Percentiles rank a stretch among this genome's conserved stretches.
Evolutionary conservation across 2,329 filamentous ascomycete species (phyloP).

Genomic region (Penicillium sp.): DNA sequence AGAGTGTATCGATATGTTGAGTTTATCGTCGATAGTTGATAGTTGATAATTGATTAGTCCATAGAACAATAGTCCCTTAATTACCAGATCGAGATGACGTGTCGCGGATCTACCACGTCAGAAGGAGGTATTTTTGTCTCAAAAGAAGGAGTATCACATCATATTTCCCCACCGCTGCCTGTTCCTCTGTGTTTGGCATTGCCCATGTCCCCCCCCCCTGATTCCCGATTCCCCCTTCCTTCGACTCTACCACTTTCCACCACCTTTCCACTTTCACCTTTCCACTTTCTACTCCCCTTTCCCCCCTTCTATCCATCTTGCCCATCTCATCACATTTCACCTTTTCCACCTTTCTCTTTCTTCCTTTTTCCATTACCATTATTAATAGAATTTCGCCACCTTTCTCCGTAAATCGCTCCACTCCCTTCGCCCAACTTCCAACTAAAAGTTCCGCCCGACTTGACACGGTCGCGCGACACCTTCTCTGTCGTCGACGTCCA

Average conservation of each 20-base stretch:
- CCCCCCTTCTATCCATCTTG: background rate
- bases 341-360: background rate
- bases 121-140: background rate
- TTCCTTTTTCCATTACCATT: conserved; percentile 8
- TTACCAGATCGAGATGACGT: conserved; percentile 6
- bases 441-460: conserved; percentile 2
- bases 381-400: conserved; percentile 26
- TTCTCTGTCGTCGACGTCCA: conserved; percentile 19
- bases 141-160: background rate
- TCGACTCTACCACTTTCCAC: conserved; percentile 1
- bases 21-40: too few relatives aligned
- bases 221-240: background rate
- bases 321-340: background rate
- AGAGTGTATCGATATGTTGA: too few relatives aligned
- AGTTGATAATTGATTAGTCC: background rate
- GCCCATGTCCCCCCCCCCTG: conserved; percentile 2
- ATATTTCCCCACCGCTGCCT: background rate
- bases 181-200: background rate
- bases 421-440: background rate
- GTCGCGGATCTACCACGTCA: conserved; percentile 5
- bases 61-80: background rate
- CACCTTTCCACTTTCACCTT: background rate
- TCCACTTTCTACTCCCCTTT: background rate
- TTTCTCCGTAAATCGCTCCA: conserved; percentile 17
- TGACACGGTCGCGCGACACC: conserved; percentile 23